Percentiles rank a stretch among this genome's conserved stretches.
Evolutionary conservation across 495 filamentous ascomycete species (phyloP).

Genomic region (Corynascus novoguineensis): DNA sequence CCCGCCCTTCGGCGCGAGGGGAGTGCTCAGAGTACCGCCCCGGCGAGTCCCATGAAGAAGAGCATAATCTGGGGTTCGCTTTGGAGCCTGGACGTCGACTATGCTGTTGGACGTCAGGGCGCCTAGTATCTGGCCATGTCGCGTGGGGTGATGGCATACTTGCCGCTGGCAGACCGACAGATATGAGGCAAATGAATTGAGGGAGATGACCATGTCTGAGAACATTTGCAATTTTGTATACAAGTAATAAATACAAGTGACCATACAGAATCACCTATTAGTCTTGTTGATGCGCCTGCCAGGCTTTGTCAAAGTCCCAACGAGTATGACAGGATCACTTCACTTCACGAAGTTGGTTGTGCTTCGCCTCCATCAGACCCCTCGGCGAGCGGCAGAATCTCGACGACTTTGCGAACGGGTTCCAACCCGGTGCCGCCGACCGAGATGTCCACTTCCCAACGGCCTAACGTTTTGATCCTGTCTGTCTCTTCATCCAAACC

Average conservation of each 20-base stretch:
- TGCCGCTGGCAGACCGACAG: not conserved
- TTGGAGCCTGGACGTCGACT: slow-evolving; percentile 47
- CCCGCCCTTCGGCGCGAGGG: slow-evolving; percentile 27
- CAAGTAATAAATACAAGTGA: slow-evolving; percentile 3
- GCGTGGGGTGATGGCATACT: not conserved
- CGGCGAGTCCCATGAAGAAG: slow-evolving; percentile 34
- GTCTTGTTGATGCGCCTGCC: not conserved
- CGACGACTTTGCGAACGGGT: slow-evolving; percentile 29
- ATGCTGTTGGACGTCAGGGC: slow-evolving; percentile 29
- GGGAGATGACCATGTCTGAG: not conserved
- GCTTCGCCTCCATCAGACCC: not conserved
- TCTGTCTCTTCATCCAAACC: slow-evolving; percentile 31
- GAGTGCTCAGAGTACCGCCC: slow-evolving; percentile 25
- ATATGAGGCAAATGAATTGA: not conserved
- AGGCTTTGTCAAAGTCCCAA: not conserved
- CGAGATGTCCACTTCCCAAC: slow-evolving; percentile 33
- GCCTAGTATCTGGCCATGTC: not conserved
- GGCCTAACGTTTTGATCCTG: slow-evolving; percentile 38
- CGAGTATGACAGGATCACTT: not conserved
- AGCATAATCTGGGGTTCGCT: slow-evolving; percentile 51
- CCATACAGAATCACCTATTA: not conserved
- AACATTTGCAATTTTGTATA: not conserved
- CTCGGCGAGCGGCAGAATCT: slow-evolving; percentile 30
- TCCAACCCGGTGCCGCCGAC: slow-evolving; percentile 16
- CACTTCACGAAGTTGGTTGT: not conserved